A percentile compares a stretch with the other conserved stretches of the same genome.
phyloP scores from a whole-genome alignment of 2,329 filamentous ascomycete species.

The Colletotrichum agaves region DNA sequence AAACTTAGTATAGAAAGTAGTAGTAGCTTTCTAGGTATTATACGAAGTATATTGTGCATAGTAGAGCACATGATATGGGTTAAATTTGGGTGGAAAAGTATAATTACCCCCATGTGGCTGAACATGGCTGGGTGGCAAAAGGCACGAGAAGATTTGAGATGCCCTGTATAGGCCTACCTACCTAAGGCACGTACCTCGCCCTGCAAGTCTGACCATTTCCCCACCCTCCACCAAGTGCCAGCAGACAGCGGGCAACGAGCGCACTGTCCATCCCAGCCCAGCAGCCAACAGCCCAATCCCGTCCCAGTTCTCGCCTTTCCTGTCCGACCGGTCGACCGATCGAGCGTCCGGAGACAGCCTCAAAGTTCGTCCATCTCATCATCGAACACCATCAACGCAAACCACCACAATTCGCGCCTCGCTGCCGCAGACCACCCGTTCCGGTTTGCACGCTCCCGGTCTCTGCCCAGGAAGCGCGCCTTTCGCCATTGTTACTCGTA shows the following conservation, averaged over 20 bases:
- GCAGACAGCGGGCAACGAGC: constrained; percentile 18
- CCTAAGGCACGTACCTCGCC: background rate
- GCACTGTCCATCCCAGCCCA: constrained; percentile 36
- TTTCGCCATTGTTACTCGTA: constrained; percentile 1
- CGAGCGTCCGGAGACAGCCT: constrained; percentile 35
- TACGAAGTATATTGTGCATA: no score
- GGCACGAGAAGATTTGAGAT: no score
- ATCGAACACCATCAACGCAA: constrained; percentile 27
- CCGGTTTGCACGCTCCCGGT: background rate
- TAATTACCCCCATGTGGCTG: no score
- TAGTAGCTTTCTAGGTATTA: no score
- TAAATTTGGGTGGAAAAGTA: no score
- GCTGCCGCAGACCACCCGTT: constrained; percentile 20
- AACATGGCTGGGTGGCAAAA: no score
- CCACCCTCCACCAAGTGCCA: constrained; percentile 15
- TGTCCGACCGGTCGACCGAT: constrained; percentile 26
- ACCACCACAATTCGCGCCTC: constrained; percentile 33
- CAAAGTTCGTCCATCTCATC: constrained; percentile 38
- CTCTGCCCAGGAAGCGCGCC: constrained; percentile 19
- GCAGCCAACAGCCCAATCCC: constrained; percentile 20
- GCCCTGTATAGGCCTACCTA: no score
- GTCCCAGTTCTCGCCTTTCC: constrained; percentile 33
- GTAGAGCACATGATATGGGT: no score
- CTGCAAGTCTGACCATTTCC: background rate
- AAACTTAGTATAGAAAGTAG: no score